These are phyloP conservation scores for Russula dissimulans DNA, from an alignment of 768 basidiomycete species.

Conservation along the genomic window DNA sequence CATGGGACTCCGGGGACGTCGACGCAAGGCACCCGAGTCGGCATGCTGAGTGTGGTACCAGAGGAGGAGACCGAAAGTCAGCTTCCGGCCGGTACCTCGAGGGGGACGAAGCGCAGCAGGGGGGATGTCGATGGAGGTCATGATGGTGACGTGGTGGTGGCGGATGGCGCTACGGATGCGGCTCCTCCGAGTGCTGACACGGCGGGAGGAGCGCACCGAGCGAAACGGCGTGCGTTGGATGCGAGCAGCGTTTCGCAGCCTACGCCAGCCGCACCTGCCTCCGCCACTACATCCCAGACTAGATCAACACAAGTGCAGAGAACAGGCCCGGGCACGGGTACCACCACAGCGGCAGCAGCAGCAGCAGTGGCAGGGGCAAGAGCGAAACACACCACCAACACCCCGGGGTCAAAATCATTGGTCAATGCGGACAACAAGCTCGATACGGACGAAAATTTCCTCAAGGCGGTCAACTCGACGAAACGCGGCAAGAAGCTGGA, in stretches of 20 bases:
- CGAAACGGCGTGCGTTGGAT: constrained; percentile 11
- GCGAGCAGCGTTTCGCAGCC: background rate
- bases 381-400: background rate
- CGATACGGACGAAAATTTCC: constrained; percentile 54
- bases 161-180: background rate
- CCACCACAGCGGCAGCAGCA: too few species aligned
- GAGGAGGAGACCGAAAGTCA: constrained; percentile 15
- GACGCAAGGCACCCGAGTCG: background rate
- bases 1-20: background rate
- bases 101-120: constrained; percentile 12
- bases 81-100: background rate
- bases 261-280: background rate
- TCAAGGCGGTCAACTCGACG: constrained; percentile 60
- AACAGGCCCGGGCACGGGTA: background rate
- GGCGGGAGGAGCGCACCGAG: background rate
- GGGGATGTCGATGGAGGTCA: background rate
- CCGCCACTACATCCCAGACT: background rate
- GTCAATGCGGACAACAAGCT: background rate
- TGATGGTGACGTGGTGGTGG: background rate
- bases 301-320: background rate
- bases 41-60: background rate
- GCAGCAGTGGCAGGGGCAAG: background rate
- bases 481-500: constrained; percentile 58
- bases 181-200: background rate
- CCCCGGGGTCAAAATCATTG: background rate